Evolutionary conservation across 83 land plant species (phyloP).

Genomic region (Thuja plicata): DNA sequence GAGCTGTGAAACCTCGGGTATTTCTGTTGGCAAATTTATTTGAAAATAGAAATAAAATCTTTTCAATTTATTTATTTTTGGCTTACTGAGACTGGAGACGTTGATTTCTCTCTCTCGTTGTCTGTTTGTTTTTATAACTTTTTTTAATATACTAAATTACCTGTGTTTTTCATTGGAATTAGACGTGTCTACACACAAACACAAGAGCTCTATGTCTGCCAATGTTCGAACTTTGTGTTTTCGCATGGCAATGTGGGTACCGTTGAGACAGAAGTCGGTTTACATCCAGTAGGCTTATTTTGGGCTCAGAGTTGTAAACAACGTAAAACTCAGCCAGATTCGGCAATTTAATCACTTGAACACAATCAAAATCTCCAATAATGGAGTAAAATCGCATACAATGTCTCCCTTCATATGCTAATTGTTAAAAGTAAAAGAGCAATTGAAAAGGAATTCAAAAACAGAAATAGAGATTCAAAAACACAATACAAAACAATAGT

Average conservation of each 20-base stretch:
- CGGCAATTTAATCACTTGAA: neutral
- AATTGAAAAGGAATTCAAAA: too few species aligned
- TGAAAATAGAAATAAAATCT: too few species aligned
- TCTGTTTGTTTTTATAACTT: too few species aligned
- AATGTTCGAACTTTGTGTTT: neutral
- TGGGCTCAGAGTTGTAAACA: neutral
- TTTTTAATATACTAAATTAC: neutral
- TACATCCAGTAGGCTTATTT: neutral
- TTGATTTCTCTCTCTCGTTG: neutral
- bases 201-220: neutral
- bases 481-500: too few species aligned
- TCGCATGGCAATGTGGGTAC: neutral
- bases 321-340: neutral
- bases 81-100: neutral
- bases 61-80: neutral
- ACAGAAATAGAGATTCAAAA: too few species aligned
- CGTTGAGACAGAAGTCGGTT: neutral
- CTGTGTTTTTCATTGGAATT: neutral
- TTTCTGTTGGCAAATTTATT: too few species aligned
- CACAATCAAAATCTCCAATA: neutral
- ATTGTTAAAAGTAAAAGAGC: too few species aligned
- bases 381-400: neutral
- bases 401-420: neutral
- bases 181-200: neutral
- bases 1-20: too few species aligned